phyloP scores from a whole-genome alignment of 2,329 filamentous ascomycete species.

The Kalmusia sp. region DNA sequence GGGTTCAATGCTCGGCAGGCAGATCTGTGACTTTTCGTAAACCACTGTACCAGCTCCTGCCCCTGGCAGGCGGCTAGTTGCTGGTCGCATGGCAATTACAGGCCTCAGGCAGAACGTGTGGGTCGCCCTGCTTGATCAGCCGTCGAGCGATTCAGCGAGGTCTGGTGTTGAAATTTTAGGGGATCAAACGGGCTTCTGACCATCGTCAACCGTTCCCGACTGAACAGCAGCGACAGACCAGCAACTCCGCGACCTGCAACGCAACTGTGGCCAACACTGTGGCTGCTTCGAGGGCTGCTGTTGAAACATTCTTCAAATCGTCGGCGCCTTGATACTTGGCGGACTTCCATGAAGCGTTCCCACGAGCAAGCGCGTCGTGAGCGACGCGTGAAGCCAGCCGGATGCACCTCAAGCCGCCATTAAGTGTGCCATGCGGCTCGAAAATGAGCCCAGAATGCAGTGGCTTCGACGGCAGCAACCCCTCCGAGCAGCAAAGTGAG shows the following conservation, averaged over 20 bases:
- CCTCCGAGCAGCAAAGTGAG: constrained; percentile 37
- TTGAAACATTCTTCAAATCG: constrained; percentile 14
- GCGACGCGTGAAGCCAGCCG: constrained; percentile 23
- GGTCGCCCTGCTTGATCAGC: constrained; percentile 14
- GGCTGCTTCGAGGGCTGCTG: background rate
- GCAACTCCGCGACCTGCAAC: background rate
- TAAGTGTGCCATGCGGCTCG: constrained; percentile 32
- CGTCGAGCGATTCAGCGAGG: constrained; percentile 27
- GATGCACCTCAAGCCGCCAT: constrained; percentile 36
- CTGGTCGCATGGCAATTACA: background rate
- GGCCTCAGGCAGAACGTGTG: constrained; percentile 33
- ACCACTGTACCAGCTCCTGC: constrained; percentile 17
- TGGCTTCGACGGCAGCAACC: constrained; percentile 33
- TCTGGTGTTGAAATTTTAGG: constrained; percentile 22
- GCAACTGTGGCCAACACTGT: background rate
- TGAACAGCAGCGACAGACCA: too few relatives aligned
- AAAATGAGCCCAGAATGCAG: constrained; percentile 16
- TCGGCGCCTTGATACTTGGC: background rate
- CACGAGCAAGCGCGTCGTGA: background rate
- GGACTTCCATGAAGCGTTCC: background rate
- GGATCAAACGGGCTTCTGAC: constrained; percentile 15
- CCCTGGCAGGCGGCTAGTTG: constrained; percentile 9
- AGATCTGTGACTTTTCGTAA: constrained; percentile 33
- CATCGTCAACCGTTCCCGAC: background rate
- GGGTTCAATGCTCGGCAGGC: constrained; percentile 9